phyloP scores from a whole-genome alignment of 116 monocot genomes.

The Posidonia oceanica region DNA sequence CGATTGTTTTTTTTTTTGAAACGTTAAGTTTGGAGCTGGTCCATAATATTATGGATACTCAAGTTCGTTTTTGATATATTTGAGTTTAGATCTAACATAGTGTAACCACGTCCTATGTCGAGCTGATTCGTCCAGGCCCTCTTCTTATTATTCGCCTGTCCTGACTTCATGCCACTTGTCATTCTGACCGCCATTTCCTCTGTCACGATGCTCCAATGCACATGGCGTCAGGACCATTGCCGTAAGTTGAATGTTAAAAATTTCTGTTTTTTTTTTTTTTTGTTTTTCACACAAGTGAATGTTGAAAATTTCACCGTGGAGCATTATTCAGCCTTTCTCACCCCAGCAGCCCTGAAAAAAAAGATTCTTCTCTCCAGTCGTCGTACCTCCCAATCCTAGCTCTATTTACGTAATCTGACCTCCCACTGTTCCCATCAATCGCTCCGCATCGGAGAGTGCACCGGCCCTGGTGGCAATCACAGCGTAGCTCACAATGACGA shows the following conservation, averaged over 20 bases:
- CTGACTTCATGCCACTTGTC: not conserved
- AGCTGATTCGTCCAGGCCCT: no score
- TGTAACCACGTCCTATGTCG: no score
- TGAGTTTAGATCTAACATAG: no score
- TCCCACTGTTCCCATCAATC: not conserved
- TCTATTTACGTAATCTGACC: not conserved
- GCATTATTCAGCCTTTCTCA: no score
- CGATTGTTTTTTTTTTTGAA: no score
- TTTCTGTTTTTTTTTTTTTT: not conserved
- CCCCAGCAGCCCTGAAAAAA: no score
- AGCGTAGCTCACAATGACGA: not conserved
- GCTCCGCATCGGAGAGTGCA: not conserved
- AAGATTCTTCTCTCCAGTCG: not conserved
- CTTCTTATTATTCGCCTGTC: no score
- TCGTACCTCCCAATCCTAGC: not conserved
- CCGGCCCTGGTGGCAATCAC: not conserved
- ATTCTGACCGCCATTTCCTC: not conserved
- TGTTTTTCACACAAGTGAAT: not conserved
- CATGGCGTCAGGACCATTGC: not conserved
- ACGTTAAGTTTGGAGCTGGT: no score
- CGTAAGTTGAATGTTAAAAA: slow-evolving; percentile 5
- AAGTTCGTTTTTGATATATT: no score
- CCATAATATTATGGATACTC: no score
- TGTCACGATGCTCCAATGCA: not conserved
- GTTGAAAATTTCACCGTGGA: not conserved